Evolutionary conservation across 495 filamentous ascomycete species (phyloP).

Genomic region (Astrocystis sublimbata): DNA sequence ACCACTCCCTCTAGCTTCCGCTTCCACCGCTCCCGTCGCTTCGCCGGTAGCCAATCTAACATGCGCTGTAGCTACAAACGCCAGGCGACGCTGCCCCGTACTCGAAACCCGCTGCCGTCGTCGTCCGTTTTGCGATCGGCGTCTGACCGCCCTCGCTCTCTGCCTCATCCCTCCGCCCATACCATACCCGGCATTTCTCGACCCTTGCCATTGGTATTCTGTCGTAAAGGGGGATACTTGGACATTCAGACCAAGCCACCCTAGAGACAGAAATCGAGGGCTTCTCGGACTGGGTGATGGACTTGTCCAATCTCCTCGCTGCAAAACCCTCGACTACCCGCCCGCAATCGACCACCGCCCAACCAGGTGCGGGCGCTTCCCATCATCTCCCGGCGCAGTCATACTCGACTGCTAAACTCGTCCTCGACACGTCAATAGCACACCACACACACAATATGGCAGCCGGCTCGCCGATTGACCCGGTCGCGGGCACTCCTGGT

Average conservation of each 20-base stretch:
- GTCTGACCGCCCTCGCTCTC: constrained; percentile 25
- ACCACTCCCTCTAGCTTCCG: not conserved
- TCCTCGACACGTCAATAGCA: constrained; percentile 27
- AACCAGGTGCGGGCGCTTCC: constrained; percentile 33
- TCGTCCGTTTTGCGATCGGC: constrained; percentile 29
- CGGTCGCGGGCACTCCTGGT: constrained; percentile 29
- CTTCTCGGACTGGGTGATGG: constrained; percentile 17
- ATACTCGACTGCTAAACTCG: constrained; percentile 18
- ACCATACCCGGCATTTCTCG: constrained; percentile 17
- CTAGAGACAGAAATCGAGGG: constrained; percentile 16
- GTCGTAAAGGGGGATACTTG: constrained; percentile 12
- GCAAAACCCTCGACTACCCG: constrained; percentile 23
- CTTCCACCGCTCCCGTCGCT: not conserved
- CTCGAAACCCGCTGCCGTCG: constrained; percentile 9
- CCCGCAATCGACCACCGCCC: constrained; percentile 19
- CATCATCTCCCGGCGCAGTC: constrained; percentile 20
- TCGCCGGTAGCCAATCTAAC: not conserved
- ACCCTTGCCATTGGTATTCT: constrained; percentile 7
- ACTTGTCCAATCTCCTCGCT: constrained; percentile 25
- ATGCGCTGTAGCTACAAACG: not conserved
- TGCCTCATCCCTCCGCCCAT: constrained; percentile 6
- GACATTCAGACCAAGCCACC: constrained; percentile 12
- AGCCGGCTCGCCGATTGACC: constrained; percentile 47
- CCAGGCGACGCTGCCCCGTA: constrained; percentile 1
- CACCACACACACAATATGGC: constrained; percentile 45